Evolutionary conservation across 257 asterid species (phyloP).

Genomic region (Solanum pinnatisectum): DNA sequence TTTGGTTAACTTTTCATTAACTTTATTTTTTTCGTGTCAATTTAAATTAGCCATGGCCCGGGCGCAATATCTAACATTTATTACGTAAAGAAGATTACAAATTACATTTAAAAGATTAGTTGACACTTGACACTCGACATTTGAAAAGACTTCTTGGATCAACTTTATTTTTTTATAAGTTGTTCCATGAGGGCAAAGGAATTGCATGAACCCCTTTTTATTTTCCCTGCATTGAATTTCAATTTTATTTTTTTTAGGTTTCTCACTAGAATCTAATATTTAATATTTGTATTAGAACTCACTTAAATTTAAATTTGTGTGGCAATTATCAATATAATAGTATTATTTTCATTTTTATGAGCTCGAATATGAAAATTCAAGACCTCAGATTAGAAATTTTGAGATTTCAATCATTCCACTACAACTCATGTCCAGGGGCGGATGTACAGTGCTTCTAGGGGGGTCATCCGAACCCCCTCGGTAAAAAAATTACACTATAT

Average conservation of each 20-base stretch:
- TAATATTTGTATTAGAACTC: neutral
- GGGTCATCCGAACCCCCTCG: no score
- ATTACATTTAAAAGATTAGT: neutral
- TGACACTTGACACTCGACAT: neutral
- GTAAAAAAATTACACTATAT: no score
- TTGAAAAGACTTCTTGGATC: neutral
- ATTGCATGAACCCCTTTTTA: neutral
- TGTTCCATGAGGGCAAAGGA: neutral
- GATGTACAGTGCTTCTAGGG: no score
- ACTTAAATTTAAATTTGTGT: neutral
- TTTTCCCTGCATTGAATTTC: neutral
- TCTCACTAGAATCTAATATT: neutral
- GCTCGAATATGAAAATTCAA: neutral
- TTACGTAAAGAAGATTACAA: neutral
- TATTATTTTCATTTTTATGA: neutral
- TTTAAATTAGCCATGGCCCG: neutral
- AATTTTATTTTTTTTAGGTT: neutral
- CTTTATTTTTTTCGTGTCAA: no score
- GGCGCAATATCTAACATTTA: neutral
- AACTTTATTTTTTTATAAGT: neutral
- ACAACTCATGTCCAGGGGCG: no score
- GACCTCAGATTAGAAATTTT: rapidly evolving
- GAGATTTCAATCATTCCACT: neutral
- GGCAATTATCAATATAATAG: no score
- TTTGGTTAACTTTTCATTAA: no score